Conservation (phyloP, 495 filamentous ascomycete genomes). For the Xylaria bambusicola region DNA sequence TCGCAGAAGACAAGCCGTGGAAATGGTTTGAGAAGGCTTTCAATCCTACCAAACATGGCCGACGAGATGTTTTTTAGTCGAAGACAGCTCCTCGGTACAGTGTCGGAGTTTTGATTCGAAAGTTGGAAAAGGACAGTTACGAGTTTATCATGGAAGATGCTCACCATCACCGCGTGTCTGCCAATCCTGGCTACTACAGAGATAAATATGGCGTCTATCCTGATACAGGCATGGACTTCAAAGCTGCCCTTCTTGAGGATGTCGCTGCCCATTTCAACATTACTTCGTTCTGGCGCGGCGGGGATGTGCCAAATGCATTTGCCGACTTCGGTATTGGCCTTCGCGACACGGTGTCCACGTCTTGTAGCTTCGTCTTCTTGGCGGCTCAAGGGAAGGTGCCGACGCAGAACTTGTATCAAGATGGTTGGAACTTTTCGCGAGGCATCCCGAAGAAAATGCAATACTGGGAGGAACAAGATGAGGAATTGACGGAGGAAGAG, state of each 20-base stretch:
- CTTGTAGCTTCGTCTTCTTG: constrained; percentile 4
- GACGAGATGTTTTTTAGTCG: constrained; percentile 12
- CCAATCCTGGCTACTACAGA: too few species aligned
- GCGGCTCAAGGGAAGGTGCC: constrained; percentile 3
- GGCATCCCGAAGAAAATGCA: not conserved
- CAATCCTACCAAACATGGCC: not conserved
- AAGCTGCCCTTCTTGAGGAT: constrained; percentile 5
- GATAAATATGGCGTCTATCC: not conserved
- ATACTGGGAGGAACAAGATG: not conserved
- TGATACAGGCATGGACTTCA: constrained; percentile 7
- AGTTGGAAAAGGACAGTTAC: not conserved
- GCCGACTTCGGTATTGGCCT: not conserved
- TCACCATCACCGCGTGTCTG: not conserved
- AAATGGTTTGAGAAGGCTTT: not conserved
- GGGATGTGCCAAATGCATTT: constrained; percentile 4
- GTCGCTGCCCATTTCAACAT: not conserved
- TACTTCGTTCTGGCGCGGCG: constrained; percentile 1
- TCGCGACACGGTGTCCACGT: not conserved
- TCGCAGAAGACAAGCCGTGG: not conserved
- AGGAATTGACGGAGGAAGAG: too few species aligned
- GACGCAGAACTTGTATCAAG: not conserved
- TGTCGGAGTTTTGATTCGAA: constrained; percentile 7
- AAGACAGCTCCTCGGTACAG: constrained; percentile 5
- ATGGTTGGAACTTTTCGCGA: constrained; percentile 1
- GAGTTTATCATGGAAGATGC: constrained; percentile 9